Evolutionary conservation across 2,329 filamentous ascomycete species (phyloP), one percentile per base, ranked within the genome.

Genomic region (Juglanconis sp.): DNA sequence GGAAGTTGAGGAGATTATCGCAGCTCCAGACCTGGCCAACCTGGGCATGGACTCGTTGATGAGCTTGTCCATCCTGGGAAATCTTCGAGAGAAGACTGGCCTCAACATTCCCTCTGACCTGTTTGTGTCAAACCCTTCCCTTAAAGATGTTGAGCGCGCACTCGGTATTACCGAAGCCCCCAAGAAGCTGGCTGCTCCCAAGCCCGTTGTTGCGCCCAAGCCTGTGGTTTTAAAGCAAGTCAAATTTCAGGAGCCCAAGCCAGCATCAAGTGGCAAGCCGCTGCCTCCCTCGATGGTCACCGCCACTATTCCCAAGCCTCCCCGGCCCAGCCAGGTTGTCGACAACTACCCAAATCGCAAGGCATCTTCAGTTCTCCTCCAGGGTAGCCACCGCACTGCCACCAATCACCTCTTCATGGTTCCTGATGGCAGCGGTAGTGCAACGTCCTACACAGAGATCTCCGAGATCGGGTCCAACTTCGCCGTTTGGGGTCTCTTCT

Each of bases 381-480:
- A 85, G 59, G 84, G 84, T 17, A 82, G 76, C 64, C 73, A 77
- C 35, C 77, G 73, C 61, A 80, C 73, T 15, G 78, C 79, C 11
- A 78, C 73, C 13, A 77, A 76, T 64, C 75, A 78, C 49, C 72
- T 82, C n/a, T 83, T 81, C 68, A 79, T 84, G 72, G 71, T 84
- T 17, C 81, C 81, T 13, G 81, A 84, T 59, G 81, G 81, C 48
- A 81, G 79, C 56, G 87, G 75, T 70, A 80, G 83, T 57, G 86
- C 87, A 10, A 89, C 87, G n/a, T 88, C 85, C 1, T 90, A 90
- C 74, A 82, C 83, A 59, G 80, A 80, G 66, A 84, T 86, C 51
- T 77, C 81, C 49, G 81, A 83, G 64, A 70, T 84, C n/a, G 72
- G 73, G 13, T 60, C 73, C 17, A 66, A 76, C 36, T 73, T 80